Base-by-base conservation (phyloP, 768 basidiomycete species). In the Russula olivacea region DNA sequence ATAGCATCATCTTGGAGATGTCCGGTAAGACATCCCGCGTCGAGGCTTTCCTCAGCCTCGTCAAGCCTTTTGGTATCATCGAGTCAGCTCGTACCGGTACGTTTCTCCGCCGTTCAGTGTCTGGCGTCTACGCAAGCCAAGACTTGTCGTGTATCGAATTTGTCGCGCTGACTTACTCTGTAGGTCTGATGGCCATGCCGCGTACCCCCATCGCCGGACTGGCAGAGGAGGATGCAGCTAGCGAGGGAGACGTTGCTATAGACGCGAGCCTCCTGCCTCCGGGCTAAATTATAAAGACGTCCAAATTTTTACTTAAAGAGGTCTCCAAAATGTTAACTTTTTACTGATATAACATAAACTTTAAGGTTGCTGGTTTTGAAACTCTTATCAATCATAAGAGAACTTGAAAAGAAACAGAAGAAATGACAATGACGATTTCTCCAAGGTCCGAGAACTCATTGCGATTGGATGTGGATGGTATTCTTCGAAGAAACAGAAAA, bases 181-280 rank as follows among this genome's bases (percentile, higher is more conserved):
- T 65, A 96, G 95, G 95, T 71, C 77, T 91, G 43, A 99, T 99
- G 96, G 95, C 91, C 7, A 97, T 99, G 91, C 97, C 97, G 4
- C 84, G 97, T 64, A 97, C 97, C 6, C 95, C 96, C 2, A 89
- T 98, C 70, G 73, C 82, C 17, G 77, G 80, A 58, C 74, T 78
- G 28, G 70, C 74, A 1, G 85, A 85, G 6, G 85, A 85, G 7
- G 85, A 84, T 15, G 87, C 69, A 6, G 73, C 32, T 8, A n/a
- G 74, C 76, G 28, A 83, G 80, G 25, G 84, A 81, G 52, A 74
- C 25, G 85, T 79, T 50, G 76, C 76, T n/a, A 81, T 99, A 48
- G 97, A 99, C 72, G 88, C 93, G 7, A 93, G 88, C 69, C 78
- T 97, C 47, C 86, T 99, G 4, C 97, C 97, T 62, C 97, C 96